These are phyloP conservation scores for Strombidium stylifer DNA, from an alignment of 73 alveolate species.

Conservation along the genomic window DNA sequence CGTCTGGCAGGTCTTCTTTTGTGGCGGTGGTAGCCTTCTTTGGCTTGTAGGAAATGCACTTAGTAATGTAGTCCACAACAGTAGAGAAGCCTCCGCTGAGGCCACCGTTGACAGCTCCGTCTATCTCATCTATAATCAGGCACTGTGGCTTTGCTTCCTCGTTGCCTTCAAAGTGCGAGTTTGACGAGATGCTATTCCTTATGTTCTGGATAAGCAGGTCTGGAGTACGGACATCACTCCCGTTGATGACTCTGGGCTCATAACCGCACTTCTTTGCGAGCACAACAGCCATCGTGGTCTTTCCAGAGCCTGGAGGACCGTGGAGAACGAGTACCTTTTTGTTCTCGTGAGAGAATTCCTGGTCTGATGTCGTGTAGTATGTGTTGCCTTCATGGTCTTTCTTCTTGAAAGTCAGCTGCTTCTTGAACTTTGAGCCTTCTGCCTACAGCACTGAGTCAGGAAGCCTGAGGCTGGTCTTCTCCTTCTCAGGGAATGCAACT, in stretches of 20 bases:
- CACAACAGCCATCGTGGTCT: conserved; percentile 80
- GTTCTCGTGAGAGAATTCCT: conserved; percentile 43
- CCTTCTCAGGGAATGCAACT: conserved; percentile 55
- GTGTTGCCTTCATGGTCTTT: no score
- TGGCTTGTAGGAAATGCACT: conserved; percentile 19
- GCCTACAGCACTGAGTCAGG: neutral
- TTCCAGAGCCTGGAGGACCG: conserved; percentile 94
- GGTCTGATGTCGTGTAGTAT: no score
- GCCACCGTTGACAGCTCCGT: conserved; percentile 74
- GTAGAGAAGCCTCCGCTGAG: conserved; percentile 45
- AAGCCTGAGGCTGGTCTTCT: conserved; percentile 30
- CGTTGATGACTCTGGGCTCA: conserved; percentile 65
- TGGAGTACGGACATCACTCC: conserved; percentile 58
- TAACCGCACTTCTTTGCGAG: conserved; percentile 78
- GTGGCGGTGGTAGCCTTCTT: conserved; percentile 32
- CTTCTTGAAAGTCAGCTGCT: no score
- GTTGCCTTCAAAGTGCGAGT: conserved; percentile 1
- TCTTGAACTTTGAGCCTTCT: neutral
- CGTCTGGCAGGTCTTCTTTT: conserved; percentile 31
- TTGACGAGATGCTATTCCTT: conserved; percentile 11
- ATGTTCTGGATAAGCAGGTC: conserved; percentile 34
- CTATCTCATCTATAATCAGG: conserved; percentile 75
- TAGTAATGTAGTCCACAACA: conserved; percentile 34
- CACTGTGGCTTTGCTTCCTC: conserved; percentile 45
- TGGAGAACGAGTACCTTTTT: conserved; percentile 68